phyloP scores from a whole-genome alignment of 2,329 filamentous ascomycete genomes.

The Fusarium sp. region DNA sequence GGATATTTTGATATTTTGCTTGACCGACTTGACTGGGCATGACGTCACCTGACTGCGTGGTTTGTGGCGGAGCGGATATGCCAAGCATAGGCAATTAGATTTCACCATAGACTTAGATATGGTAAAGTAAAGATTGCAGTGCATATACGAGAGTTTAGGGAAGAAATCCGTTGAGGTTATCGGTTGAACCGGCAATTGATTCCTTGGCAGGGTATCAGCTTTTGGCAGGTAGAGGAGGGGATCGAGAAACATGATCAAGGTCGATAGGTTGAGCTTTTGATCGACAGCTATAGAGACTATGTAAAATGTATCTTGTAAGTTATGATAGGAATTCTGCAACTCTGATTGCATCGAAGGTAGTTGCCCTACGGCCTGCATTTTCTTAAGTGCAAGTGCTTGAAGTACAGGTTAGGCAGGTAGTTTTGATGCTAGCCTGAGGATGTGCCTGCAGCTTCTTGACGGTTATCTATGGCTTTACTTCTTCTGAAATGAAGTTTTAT shows the following conservation, averaged over 20 bases:
- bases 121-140: background rate
- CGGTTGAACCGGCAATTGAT: background rate
- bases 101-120: background rate
- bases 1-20: background rate
- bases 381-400: no score
- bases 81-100: background rate
- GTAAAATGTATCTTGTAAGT: no score
- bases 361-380: no score
- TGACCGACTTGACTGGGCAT: slow-evolving; percentile 5
- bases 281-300: background rate
- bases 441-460: no score
- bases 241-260: no score
- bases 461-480: no score
- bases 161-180: background rate
- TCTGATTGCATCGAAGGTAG: no score
- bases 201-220: background rate
- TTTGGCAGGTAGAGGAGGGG: background rate
- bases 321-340: no score
- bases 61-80: slow-evolving; percentile 3
- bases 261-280: background rate
- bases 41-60: slow-evolving; percentile 14
- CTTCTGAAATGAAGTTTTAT: no score
- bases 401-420: no score
- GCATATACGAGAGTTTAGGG: background rate
- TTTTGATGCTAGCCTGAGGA: no score